phyloP scores from a whole-genome alignment of 2,329 filamentous ascomycete species.

The Ophiostoma novo-ulmi region DNA sequence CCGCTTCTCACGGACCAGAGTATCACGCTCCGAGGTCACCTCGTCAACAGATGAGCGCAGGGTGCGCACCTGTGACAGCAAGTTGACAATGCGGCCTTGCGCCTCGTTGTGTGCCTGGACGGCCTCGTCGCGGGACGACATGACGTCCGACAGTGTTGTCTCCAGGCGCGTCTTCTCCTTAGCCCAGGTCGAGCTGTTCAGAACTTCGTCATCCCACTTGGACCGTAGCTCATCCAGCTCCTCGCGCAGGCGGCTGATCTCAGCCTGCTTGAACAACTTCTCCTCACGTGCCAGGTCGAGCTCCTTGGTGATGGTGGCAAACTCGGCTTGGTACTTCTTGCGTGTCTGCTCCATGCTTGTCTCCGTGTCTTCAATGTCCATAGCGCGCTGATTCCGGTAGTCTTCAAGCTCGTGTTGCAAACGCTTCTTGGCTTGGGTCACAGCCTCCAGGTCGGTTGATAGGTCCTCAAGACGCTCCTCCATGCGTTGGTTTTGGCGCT shows the following conservation, averaged over 20 bases:
- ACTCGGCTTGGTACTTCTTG: constrained; percentile 94
- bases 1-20: constrained; percentile 82
- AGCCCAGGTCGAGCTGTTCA: constrained; percentile 96
- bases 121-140: constrained; percentile 88
- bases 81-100: constrained; percentile 83
- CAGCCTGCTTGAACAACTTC: constrained; percentile 75
- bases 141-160: constrained; percentile 80
- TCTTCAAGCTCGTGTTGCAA: constrained; percentile 97
- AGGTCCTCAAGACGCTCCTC: constrained; percentile 90
- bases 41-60: constrained; percentile 84
- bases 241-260: constrained; percentile 84
- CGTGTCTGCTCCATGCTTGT: constrained; percentile 92
- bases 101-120: constrained; percentile 90
- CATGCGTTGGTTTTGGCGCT: constrained; percentile 80
- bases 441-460: constrained; percentile 79
- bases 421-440: constrained; percentile 83
- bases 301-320: constrained; percentile 83
- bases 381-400: constrained; percentile 88
- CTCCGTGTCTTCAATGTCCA: constrained; percentile 96
- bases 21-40: constrained; percentile 75
- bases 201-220: constrained; percentile 97
- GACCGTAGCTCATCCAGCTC: constrained; percentile 90
- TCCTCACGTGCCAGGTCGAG: constrained; percentile 91
- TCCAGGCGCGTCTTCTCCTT: constrained; percentile 95
- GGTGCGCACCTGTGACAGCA: constrained; percentile 82